Conservation (phyloP, 495 filamentous ascomycete species). For the Annulohypoxylon stygium region DNA sequence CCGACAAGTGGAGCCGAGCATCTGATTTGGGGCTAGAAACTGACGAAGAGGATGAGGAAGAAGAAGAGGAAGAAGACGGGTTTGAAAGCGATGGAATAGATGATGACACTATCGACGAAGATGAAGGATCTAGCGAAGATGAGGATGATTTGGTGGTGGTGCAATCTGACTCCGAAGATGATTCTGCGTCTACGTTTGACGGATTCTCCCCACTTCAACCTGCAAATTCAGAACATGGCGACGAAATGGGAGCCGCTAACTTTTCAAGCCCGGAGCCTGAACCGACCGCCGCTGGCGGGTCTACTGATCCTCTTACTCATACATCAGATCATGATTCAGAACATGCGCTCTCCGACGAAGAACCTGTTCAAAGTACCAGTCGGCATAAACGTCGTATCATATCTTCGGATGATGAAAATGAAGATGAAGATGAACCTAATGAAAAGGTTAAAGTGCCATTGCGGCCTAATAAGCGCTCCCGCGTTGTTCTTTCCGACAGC, state of each 20-base stretch:
- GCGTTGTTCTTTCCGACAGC: constrained; percentile 32
- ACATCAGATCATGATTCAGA: constrained; percentile 14
- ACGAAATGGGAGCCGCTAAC: constrained; percentile 11
- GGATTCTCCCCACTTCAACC: constrained; percentile 46
- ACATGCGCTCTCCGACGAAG: constrained; percentile 25
- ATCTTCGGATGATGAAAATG: constrained; percentile 46
- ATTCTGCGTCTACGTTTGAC: constrained; percentile 35
- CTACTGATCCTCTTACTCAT: neutral
- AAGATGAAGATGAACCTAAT: constrained; percentile 15
- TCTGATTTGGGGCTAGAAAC: neutral
- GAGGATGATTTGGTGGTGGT: constrained; percentile 45
- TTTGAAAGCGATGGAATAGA: constrained; percentile 44
- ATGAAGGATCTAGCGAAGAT: constrained; percentile 29
- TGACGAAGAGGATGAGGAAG: constrained; percentile 11
- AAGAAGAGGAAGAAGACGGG: constrained; percentile 39
- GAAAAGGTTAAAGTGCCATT: constrained; percentile 9
- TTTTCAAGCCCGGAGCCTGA: constrained; percentile 37
- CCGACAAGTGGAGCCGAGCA: neutral
- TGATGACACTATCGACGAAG: constrained; percentile 36
- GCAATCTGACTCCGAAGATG: constrained; percentile 39
- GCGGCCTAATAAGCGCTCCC: constrained; percentile 30
- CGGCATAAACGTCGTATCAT: constrained; percentile 48
- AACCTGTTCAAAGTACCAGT: constrained; percentile 11
- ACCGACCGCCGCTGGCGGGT: constrained; percentile 15
- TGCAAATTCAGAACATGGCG: constrained; percentile 16